Conservation (phyloP, 2,329 filamentous ascomycete genomes). For the Stagonosporopsis tanaceti region DNA sequence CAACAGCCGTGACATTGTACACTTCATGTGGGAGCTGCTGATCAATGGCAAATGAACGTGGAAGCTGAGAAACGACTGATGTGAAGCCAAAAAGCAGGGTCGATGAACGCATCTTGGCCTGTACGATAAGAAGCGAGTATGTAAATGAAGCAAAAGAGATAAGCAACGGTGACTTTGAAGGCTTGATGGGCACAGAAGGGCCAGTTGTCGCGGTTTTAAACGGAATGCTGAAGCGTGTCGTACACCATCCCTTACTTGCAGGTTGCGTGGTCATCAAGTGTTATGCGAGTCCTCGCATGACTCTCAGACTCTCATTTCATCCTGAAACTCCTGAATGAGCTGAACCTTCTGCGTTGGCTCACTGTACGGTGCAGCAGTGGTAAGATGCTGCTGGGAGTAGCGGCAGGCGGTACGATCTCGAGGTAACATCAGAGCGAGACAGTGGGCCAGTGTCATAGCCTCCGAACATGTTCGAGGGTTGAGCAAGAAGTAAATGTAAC, state of each 20-base stretch:
- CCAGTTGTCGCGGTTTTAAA: constrained; percentile 17
- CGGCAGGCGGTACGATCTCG: not conserved
- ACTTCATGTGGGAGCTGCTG: constrained; percentile 14
- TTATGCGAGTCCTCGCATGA: constrained; percentile 11
- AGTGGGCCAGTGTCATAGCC: too few relatives aligned
- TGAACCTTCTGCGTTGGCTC: not conserved
- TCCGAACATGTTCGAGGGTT: not conserved
- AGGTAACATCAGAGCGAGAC: not conserved
- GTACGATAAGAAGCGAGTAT: constrained; percentile 9
- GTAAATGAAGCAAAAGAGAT: not conserved
- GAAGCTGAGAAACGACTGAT: constrained; percentile 10
- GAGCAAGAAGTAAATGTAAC: not conserved
- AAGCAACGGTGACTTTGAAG: constrained; percentile 7
- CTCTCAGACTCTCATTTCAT: not conserved
- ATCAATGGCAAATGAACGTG: constrained; percentile 7
- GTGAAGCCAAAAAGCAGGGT: constrained; percentile 14
- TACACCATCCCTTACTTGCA: constrained; percentile 14
- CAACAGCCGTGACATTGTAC: constrained; percentile 14
- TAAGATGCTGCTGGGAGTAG: not conserved
- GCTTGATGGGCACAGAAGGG: constrained; percentile 1
- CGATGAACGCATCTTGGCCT: constrained; percentile 9
- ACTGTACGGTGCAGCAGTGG: not conserved
- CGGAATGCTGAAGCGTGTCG: constrained; percentile 11
- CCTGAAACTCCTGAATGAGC: not conserved
- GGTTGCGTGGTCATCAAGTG: constrained; percentile 3